A percentile compares a stretch with the other conserved stretches of the same genome.
Conservation (phyloP, 805 yeast species). For the Yarrowia osloensis region DNA sequence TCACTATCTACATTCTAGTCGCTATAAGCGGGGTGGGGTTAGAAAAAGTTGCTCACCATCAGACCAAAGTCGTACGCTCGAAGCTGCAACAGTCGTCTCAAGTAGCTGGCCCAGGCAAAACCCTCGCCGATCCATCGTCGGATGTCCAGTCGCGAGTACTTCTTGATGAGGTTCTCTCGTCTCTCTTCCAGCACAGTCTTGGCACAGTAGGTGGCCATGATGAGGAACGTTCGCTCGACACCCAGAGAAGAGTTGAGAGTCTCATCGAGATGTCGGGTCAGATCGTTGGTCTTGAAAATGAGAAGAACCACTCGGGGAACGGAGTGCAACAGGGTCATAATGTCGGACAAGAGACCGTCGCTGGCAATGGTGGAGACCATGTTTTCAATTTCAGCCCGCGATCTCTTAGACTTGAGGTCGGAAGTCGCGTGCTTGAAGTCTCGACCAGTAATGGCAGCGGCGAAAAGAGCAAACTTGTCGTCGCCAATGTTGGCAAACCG, state of each 20-base stretch:
- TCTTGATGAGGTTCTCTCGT: constrained; percentile 45
- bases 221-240: constrained; percentile 80
- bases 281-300: constrained; percentile 89
- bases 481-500: constrained; percentile 76
- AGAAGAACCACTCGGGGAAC: constrained; percentile 86
- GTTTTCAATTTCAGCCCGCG: constrained; percentile 60
- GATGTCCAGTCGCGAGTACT: constrained; percentile 34
- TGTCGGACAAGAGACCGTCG: constrained; percentile 62
- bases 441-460: constrained; percentile 94
- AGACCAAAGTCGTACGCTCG: constrained; percentile 42
- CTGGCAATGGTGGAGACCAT: constrained; percentile 65
- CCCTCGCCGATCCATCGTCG: constrained; percentile 37
- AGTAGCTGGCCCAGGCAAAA: constrained; percentile 42
- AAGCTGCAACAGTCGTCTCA: constrained; percentile 43
- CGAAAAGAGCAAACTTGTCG: constrained; percentile 77
- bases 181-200: constrained; percentile 71
- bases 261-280: constrained; percentile 88
- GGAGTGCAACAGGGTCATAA: constrained; percentile 74
- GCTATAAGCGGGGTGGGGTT: not conserved
- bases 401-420: constrained; percentile 55
- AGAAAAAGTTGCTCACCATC: constrained; percentile 20
- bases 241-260: constrained; percentile 79
- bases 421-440: constrained; percentile 71
- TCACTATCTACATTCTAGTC: constrained; percentile 26
- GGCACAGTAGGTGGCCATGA: constrained; percentile 90